A percentile compares a stretch with the other conserved stretches of the same genome.
phyloP scores from a whole-genome alignment of 2,329 filamentous ascomycete genomes.

The Aspergillus pseudoterreus region DNA sequence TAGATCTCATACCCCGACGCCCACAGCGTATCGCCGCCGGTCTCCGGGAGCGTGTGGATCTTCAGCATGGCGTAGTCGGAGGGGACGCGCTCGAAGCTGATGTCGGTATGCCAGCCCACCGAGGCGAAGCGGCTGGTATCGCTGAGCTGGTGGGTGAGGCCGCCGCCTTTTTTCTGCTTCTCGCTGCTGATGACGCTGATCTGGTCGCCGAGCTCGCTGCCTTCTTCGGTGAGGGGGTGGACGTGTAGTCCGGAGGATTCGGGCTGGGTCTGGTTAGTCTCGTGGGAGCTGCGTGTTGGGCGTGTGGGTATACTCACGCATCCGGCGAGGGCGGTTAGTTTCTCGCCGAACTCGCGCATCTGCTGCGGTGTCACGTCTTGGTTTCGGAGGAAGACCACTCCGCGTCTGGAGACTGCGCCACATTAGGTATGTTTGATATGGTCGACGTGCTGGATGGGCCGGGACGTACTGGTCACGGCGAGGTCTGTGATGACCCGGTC shows the following conservation, averaged over 20 bases:
- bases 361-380: slow-evolving; percentile 60
- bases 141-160: slow-evolving; percentile 28
- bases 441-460: slow-evolving; percentile 27
- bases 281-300: not conserved
- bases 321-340: slow-evolving; percentile 43
- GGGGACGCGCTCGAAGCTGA: slow-evolving; percentile 62
- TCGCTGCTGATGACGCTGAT: slow-evolving; percentile 63
- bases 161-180: slow-evolving; percentile 46
- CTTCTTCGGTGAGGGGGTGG: slow-evolving; percentile 56
- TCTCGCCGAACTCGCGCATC: slow-evolving; percentile 54
- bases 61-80: slow-evolving; percentile 61
- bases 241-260: slow-evolving; percentile 56
- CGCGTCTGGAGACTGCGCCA: slow-evolving; percentile 58
- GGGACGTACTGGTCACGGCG: slow-evolving; percentile 57
- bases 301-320: slow-evolving; percentile 24
- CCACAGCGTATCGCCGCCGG: slow-evolving; percentile 62
- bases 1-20: slow-evolving; percentile 65
- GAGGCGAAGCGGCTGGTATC: slow-evolving; percentile 37
- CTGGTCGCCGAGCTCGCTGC: slow-evolving; percentile 55
- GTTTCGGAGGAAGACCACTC: slow-evolving; percentile 67
- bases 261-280: slow-evolving; percentile 24
- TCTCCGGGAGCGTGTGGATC: slow-evolving; percentile 53
- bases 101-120: slow-evolving; percentile 57
- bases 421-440: not conserved
- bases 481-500: slow-evolving; percentile 63